Evolutionary conservation across 1,284 basidiomycete genomes (phyloP), one percentile per base, ranked within the genome.

Genomic region (Agaricales sp.): DNA sequence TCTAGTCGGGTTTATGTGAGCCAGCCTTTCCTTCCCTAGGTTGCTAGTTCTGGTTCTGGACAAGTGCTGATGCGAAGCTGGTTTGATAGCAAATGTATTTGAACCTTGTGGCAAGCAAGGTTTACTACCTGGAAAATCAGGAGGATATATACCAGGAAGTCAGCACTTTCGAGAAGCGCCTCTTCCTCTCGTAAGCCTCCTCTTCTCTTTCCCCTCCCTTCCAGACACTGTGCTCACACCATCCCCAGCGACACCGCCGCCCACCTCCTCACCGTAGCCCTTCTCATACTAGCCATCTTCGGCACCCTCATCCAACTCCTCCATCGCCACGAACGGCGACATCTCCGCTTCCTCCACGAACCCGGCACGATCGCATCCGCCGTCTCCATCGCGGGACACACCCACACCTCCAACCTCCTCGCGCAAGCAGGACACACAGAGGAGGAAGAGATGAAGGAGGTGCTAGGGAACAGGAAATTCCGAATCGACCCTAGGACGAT

Each of bases 301-400:
- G 69, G 61, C 3, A 60, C 64, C 6, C 54, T 72, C 23, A 63
- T 76, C 41, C 73, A 77, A 25, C 48, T 75, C 16, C 61, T 69
- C 52, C 75, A 77, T 54, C 62, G 66, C 14, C 51, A 58, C 43
- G 68, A 70, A 25, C 67, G 74, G 4, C 65, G 65, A 6, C 57
- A 65, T 38, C 64, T 78, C 18, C 62, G 61, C 18, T 63, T 78
- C 21, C 63, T 61, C 37, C 71, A 74, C 51, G 60, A 66, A 45
- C 74, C 74, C 1, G 74, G 75, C 19, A 77, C 76, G 3, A 73
- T 77, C 48, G 75, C 73, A 12, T 73, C 73, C 11, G 76, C 76
- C 12, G 71, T 75, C 13, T 69, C 73, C 24, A 68, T 77, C 51
- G 74, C 73, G 8, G 75, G 69, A 12, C 67, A 70, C 51, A 75